Base-by-base conservation (phyloP, 1,139 yeast genomes). In the Sugiyamaella grinbergsii region DNA sequence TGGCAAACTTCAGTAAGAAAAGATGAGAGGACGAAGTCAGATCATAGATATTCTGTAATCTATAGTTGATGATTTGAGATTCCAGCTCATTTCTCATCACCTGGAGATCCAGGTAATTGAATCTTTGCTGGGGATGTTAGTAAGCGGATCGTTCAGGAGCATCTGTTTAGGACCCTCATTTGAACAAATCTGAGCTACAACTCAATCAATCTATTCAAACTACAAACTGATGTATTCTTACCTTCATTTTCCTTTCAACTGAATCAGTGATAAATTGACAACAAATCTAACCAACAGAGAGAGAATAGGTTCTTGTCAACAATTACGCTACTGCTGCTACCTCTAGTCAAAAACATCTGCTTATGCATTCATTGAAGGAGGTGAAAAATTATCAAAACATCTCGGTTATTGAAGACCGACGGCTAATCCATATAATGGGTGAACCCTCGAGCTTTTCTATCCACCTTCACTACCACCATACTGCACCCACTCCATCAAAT, bases 41-140 rank as follows among this genome's bases (percentile, higher is more conserved):
- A 67, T 89, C 91, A 70, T 91, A 91, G 52, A 93, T 84, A 67
- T 93, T 93, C 58, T 85, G 91, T 52, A 93, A 73, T 53, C 98
- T 73, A 65, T 83, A 84, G 51, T 83, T 82, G 52, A 78, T 74
- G 41, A 89, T 61, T 47, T 76, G 72, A 4, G 62, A 55, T 50
- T 77, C 75, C 53, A 91, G 75, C 66, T 93, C 98, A 29, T 77
- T 71, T 1, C 84, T 76, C 41, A 90, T 71, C 52, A 89, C 74
- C 67, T 83, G 84, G 42, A 91, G 77, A 69, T 91, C 98, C 54
- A 91, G 74, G 2, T 94, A 85, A 11, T 93, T 83, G 56, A 90
- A 80, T 69, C 97, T 79, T 77, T 91, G 98, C 84, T 91, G 15
- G 11, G 10, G 2, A 10, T 11, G 49, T 44, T 37, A 44, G 42